Evolutionary conservation across 2,329 filamentous ascomycete species (phyloP).

Genomic region (Sordariomycetes sp.): DNA sequence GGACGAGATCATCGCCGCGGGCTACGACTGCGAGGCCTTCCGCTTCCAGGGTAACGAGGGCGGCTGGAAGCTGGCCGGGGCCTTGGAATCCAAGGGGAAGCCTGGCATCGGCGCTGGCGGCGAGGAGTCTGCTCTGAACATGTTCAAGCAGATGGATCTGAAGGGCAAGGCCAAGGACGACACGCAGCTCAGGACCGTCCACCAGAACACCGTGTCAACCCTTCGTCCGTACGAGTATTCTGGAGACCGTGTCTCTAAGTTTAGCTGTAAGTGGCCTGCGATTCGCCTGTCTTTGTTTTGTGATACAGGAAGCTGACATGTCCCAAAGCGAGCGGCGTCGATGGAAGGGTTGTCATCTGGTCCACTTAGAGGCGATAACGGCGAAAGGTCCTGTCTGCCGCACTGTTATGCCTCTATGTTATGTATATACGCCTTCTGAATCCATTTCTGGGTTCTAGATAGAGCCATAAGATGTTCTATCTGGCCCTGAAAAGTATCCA

Average conservation of each 20-base stretch:
- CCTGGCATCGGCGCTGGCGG: slow-evolving; percentile 47
- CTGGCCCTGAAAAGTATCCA: neutral
- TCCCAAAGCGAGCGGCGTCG: slow-evolving; percentile 60
- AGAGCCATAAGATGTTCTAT: neutral
- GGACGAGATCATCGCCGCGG: slow-evolving; percentile 86
- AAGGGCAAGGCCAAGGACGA: slow-evolving; percentile 88
- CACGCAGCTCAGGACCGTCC: slow-evolving; percentile 85
- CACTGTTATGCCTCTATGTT: neutral
- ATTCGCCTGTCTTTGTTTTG: neutral
- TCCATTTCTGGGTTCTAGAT: slow-evolving; percentile 3
- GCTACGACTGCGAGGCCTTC: slow-evolving; percentile 83
- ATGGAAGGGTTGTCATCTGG: slow-evolving; percentile 75
- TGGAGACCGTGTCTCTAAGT: slow-evolving; percentile 55
- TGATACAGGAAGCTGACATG: slow-evolving; percentile 9
- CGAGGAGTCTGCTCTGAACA: slow-evolving; percentile 90
- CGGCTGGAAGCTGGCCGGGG: slow-evolving; percentile 76
- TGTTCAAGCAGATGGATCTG: slow-evolving; percentile 98
- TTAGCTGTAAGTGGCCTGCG: slow-evolving; percentile 57
- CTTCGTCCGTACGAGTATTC: slow-evolving; percentile 62
- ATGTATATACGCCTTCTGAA: neutral
- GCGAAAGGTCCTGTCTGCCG: neutral
- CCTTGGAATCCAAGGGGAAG: slow-evolving; percentile 61
- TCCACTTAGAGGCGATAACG: slow-evolving; percentile 35
- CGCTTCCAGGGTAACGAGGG: slow-evolving; percentile 65
- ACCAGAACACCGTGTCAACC: slow-evolving; percentile 91